Percentiles rank a stretch among this genome's conserved stretches.
phyloP scores from a whole-genome alignment of 345 rosid species.

The Pseudoturritis turrita region DNA sequence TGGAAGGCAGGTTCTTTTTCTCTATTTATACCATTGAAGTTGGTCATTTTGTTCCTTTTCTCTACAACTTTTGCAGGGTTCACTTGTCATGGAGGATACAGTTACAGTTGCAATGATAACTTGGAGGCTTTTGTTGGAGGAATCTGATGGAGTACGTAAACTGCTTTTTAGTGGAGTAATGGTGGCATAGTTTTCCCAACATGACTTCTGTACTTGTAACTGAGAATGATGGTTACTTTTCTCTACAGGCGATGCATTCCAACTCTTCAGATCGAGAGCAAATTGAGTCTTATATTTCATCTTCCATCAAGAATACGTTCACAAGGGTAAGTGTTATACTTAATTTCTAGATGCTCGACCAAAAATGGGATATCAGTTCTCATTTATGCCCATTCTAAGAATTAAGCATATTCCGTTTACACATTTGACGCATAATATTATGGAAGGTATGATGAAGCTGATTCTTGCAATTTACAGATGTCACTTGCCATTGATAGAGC shows the following conservation, averaged over 20 bases:
- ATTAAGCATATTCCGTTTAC: background rate
- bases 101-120: constrained; percentile 80
- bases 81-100: constrained; percentile 64
- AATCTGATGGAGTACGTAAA: constrained; percentile 67
- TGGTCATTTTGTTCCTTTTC: constrained; percentile 1
- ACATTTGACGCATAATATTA: background rate
- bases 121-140: constrained; percentile 86
- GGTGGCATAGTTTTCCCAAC: constrained; percentile 2
- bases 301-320: constrained; percentile 78
- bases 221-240: constrained; percentile 21
- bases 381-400: background rate
- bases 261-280: constrained; percentile 70
- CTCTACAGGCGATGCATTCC: constrained; percentile 62
- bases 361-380: background rate
- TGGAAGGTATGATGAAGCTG: constrained; percentile 11
- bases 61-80: constrained; percentile 44
- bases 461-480: constrained; percentile 44
- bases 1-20: constrained; percentile 3
- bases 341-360: background rate
- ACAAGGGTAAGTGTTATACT: constrained; percentile 52
- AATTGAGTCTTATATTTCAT: constrained; percentile 75
- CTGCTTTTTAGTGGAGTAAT: constrained; percentile 1
- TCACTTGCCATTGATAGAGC: constrained; percentile 62
- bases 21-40: background rate
- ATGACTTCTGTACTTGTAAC: constrained; percentile 12